Conservation (phyloP, 148 eudicot species). For the Chenopodium berlandieri region DNA sequence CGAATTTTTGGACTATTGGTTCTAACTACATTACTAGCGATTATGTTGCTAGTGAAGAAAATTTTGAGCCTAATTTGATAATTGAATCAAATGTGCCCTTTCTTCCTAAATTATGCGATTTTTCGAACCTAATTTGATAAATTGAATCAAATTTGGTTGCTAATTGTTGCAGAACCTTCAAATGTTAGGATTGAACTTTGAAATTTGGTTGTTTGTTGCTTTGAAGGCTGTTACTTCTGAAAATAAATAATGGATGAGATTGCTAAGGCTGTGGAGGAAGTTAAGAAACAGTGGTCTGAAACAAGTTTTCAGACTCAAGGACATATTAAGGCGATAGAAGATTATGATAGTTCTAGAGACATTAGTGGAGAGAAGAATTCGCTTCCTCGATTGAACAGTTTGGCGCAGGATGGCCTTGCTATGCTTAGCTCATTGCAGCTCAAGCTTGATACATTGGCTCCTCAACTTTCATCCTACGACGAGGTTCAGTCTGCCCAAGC, state of each 20-base stretch:
- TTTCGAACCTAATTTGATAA: too few relatives aligned
- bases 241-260: slow-evolving; percentile 62
- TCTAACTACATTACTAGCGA: too few relatives aligned
- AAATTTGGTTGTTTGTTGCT: not conserved
- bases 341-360: slow-evolving; percentile 49
- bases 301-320: slow-evolving; percentile 44
- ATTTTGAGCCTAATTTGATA: not conserved
- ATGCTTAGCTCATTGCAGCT: slow-evolving; percentile 62
- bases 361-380: slow-evolving; percentile 47
- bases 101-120: too few relatives aligned
- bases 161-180: too few relatives aligned
- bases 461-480: slow-evolving; percentile 67
- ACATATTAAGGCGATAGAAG: slow-evolving; percentile 66
- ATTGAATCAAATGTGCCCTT: too few relatives aligned
- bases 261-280: slow-evolving; percentile 65
- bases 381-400: slow-evolving; percentile 73
- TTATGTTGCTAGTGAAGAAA: not conserved
- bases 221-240: slow-evolving; percentile 11
- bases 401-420: slow-evolving; percentile 78
- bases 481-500: slow-evolving; percentile 60
- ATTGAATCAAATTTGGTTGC: too few relatives aligned
- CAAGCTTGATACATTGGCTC: slow-evolving; percentile 80
- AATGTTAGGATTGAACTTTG: too few relatives aligned
- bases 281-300: slow-evolving; percentile 73
- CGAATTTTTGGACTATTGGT: too few relatives aligned